Percentiles rank a stretch among this genome's conserved stretches.
Conservation (phyloP, 2,329 filamentous ascomycete genomes). For the Harringtonia lauricola region DNA sequence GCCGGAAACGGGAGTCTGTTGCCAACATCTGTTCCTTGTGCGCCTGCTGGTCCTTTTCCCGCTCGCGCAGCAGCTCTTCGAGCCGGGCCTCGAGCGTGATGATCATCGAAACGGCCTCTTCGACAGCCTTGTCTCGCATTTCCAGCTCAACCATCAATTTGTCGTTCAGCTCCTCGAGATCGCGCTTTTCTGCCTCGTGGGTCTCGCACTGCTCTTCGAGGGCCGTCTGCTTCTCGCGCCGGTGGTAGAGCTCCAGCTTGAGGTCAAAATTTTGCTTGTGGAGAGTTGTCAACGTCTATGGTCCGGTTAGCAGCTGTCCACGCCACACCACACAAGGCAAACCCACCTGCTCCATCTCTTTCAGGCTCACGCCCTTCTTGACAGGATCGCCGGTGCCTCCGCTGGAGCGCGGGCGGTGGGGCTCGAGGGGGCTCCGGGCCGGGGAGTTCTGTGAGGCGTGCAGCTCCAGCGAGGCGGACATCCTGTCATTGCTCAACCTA, state of each 20-base stretch:
- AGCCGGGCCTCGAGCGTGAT: conserved; percentile 50
- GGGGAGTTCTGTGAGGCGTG: conserved; percentile 28
- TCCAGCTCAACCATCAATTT: conserved; percentile 49
- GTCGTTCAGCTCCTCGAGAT: conserved; percentile 46
- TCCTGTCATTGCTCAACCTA: conserved; percentile 23
- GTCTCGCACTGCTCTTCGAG: conserved; percentile 36
- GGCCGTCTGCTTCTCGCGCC: conserved; percentile 49
- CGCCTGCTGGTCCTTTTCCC: conserved; percentile 39
- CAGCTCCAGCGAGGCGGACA: conserved; percentile 27
- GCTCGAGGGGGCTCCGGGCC: conserved; percentile 21
- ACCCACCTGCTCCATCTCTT: conserved; percentile 56
- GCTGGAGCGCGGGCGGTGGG: conserved; percentile 31
- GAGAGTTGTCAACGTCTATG: conserved; percentile 51
- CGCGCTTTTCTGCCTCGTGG: conserved; percentile 46
- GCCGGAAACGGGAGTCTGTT: conserved; percentile 16
- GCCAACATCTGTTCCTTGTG: conserved; percentile 24
- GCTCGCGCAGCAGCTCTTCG: conserved; percentile 40
- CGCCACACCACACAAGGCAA: no score
- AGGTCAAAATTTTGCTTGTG: conserved; percentile 71
- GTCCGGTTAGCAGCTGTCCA: no score
- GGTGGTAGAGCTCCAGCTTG: conserved; percentile 61
- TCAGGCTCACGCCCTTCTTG: conserved; percentile 47
- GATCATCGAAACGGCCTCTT: conserved; percentile 61
- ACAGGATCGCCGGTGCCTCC: conserved; percentile 23
- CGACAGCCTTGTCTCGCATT: conserved; percentile 58